Evolutionary conservation across 495 filamentous ascomycete genomes (phyloP).

Genomic region (Bacidia rubella): DNA sequence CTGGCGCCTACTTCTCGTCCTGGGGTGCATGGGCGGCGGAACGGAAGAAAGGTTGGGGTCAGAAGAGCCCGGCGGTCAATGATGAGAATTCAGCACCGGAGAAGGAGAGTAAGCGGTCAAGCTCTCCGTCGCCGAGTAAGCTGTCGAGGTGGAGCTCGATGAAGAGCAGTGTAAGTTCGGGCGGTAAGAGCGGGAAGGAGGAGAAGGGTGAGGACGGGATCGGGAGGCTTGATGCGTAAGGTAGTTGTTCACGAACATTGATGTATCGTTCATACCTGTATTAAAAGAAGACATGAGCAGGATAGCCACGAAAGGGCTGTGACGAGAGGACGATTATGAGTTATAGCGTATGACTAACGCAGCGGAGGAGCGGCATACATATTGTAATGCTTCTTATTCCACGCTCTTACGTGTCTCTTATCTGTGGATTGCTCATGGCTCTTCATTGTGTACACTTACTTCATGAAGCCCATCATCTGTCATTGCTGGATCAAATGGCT

Average conservation of each 20-base stretch:
- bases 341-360: too few species aligned
- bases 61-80: conserved; percentile 18
- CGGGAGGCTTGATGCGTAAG: conserved; percentile 19
- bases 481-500: too few species aligned
- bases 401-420: too few species aligned
- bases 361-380: too few species aligned
- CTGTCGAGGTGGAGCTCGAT: conserved; percentile 8
- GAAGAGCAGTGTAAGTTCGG: conserved; percentile 1
- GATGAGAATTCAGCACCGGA: conserved; percentile 2
- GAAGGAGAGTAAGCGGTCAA: conserved; percentile 11
- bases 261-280: background rate
- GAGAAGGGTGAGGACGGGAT: conserved; percentile 19
- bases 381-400: too few species aligned
- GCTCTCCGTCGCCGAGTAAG: conserved; percentile 6
- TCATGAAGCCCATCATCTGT: too few species aligned
- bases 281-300: background rate
- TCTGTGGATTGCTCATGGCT: too few species aligned
- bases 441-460: too few species aligned
- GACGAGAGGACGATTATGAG: too few species aligned
- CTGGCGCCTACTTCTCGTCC: conserved; percentile 78
- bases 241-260: background rate
- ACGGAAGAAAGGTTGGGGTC: conserved; percentile 55
- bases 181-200: conserved; percentile 12
- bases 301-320: too few species aligned
- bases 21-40: conserved; percentile 95